Conservation (phyloP, 306 rosid genomes). For the Dryas alaskensis region DNA sequence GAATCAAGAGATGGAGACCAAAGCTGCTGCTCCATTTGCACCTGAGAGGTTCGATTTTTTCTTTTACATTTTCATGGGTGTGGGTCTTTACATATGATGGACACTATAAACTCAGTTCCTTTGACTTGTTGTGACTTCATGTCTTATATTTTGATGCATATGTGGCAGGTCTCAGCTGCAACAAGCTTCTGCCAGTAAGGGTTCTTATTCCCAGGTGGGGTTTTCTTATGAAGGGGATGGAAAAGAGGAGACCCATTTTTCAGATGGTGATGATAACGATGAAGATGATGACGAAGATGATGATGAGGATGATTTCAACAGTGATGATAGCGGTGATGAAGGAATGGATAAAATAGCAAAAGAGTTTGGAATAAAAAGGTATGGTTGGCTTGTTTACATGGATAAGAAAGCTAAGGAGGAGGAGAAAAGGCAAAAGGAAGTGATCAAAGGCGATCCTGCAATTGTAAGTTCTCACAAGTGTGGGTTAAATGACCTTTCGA, state of each 20-base stretch:
- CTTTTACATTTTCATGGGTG: not conserved
- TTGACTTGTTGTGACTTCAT: not conserved
- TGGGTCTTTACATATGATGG: not conserved
- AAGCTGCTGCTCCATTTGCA: conserved; percentile 63
- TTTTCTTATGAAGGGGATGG: conserved; percentile 86
- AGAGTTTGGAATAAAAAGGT: conserved; percentile 91
- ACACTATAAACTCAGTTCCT: not conserved
- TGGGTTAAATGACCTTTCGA: conserved; percentile 7
- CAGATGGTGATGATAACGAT: conserved; percentile 73
- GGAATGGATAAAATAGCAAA: conserved; percentile 95
- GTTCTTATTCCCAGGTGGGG: conserved; percentile 92
- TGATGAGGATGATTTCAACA: conserved; percentile 75
- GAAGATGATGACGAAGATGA: conserved; percentile 72
- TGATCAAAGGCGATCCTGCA: conserved; percentile 96
- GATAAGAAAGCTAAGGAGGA: conserved; percentile 97
- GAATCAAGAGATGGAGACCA: conserved; percentile 89
- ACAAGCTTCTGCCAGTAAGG: conserved; percentile 77
- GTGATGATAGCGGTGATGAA: conserved; percentile 95
- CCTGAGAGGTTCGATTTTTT: conserved; percentile 54
- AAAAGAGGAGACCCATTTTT: conserved; percentile 71
- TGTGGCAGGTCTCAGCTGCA: conserved; percentile 58
- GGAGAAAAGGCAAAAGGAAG: conserved; percentile 89
- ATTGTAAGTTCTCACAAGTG: conserved; percentile 58
- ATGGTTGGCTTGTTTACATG: conserved; percentile 98
- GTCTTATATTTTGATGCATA: conserved; percentile 23